Evolutionary conservation across 441 rosid species (phyloP).

Genomic region (Erodium moschatum): DNA sequence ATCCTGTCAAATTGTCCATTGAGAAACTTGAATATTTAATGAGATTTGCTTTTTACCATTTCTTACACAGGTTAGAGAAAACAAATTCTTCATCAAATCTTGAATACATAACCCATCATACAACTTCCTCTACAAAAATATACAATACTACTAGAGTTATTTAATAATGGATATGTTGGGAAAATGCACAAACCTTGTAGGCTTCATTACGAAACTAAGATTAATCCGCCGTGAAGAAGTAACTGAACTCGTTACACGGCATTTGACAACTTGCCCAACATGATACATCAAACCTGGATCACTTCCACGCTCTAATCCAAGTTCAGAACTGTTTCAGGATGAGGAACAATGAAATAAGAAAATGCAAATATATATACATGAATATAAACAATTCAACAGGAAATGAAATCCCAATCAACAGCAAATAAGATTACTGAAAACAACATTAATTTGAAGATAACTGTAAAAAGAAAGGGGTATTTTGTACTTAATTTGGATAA

Average conservation of each 20-base stretch:
- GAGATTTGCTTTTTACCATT: constrained; percentile 3
- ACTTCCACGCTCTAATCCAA: constrained; percentile 73
- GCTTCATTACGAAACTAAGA: constrained; percentile 79
- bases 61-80: constrained; percentile 7
- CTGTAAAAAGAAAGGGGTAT: neutral
- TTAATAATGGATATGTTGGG: constrained; percentile 1
- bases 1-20: constrained; percentile 35
- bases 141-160: neutral
- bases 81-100: constrained; percentile 7
- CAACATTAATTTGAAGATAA: neutral
- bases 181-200: constrained; percentile 48
- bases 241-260: constrained; percentile 65
- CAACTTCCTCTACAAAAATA: neutral
- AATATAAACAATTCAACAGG: neutral
- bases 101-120: constrained; percentile 5
- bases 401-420: neutral
- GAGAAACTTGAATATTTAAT: constrained; percentile 12
- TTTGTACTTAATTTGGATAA: neutral
- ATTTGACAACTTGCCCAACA: constrained; percentile 92
- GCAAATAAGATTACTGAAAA: constrained; percentile 1
- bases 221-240: constrained; percentile 63
- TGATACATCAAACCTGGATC: constrained; percentile 65
- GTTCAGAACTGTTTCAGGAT: constrained; percentile 63
- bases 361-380: neutral
- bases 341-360: constrained; percentile 17